Conservation (phyloP, 208 protist genomes). For the Acanthamoeba culbertsoni region DNA sequence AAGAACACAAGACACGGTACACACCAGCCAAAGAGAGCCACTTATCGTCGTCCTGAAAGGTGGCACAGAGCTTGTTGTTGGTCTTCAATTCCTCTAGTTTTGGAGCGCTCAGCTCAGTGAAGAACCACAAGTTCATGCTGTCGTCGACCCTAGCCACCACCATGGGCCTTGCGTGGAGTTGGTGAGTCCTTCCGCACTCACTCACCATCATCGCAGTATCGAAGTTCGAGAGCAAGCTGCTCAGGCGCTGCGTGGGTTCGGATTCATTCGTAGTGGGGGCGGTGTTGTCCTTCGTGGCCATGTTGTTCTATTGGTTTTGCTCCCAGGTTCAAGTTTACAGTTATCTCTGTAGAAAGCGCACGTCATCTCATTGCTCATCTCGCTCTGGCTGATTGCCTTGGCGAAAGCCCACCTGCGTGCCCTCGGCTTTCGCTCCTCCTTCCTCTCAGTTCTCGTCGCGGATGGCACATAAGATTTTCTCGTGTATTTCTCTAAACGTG, state of each 20-base stretch:
- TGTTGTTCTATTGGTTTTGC: not conserved
- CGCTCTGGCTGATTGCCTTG: too few relatives aligned
- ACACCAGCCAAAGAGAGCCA: conserved; percentile 2
- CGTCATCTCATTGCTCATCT: too few relatives aligned
- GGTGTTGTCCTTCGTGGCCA: not conserved
- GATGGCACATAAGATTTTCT: too few relatives aligned
- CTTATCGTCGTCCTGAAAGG: conserved; percentile 24
- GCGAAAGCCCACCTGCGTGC: too few relatives aligned
- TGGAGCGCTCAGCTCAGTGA: not conserved
- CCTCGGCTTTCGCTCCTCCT: too few relatives aligned
- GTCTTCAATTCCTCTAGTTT: conserved; percentile 27
- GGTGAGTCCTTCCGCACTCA: not conserved
- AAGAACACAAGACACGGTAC: not conserved
- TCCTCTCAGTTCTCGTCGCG: too few relatives aligned
- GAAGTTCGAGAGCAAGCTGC: not conserved
- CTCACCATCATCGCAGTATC: not conserved
- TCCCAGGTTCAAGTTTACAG: not conserved
- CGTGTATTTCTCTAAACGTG: too few relatives aligned
- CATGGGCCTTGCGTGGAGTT: conserved; percentile 16
- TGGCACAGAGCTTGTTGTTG: conserved; percentile 26
- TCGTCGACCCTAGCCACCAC: conserved; percentile 13
- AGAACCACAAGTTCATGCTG: not conserved
- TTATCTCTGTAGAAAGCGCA: not conserved
- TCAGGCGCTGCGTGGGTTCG: not conserved
- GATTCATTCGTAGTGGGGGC: not conserved